Base-by-base conservation (phyloP, 2,329 filamentous ascomycete species). In the Aspergillus ruber region DNA sequence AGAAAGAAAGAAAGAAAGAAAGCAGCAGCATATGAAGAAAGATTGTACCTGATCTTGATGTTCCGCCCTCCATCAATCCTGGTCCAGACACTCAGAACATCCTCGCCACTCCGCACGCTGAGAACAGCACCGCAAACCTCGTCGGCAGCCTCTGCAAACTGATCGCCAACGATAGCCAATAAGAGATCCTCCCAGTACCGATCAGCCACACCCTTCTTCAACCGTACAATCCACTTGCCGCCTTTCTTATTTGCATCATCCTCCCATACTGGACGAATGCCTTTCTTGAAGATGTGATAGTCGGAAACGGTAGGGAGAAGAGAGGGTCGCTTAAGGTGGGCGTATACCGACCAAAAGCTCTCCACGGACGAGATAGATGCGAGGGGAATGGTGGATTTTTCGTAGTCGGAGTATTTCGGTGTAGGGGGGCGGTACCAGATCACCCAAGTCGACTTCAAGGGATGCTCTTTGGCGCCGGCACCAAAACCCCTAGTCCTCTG, bases 371-470 rank as follows among this genome's bases (percentile, higher is more conserved):
- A 79, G 63, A 95, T 88, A 47, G 81, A 80, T 59, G 88, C 91
- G 63, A 97, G 83, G 35, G 90, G 82, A 61, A 93, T 86, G 52
- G 95, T 84, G 6, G 91, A 97, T 72, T 97, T 95, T 69, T 98
- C 93, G 69, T 98, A 98, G 70, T 97, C 91, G 63, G 93, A 91
- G 56, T 91, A 93, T 74, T 98, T 98, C 56, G 89, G 90, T 60
- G 94, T 95, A 43, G 93, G 93, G 35, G 93, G 93, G 50, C 93
- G 83, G 72, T 94, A 98, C 90, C 93, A 97, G 67, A 97, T 89
- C 29, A 95, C 85, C 93, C 93, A 98, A 54, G 84, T 85, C 68
- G 89, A 84, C 71, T 87, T 90, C 60, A 97, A 77, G 50, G 80
- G 78, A 64, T 86, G 82, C 48, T 72, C 66, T 39, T 65, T 64